Evolutionary conservation across 306 rosid species (phyloP), one percentile per base, ranked within the genome.

Genomic region (Malus sieversii): DNA sequence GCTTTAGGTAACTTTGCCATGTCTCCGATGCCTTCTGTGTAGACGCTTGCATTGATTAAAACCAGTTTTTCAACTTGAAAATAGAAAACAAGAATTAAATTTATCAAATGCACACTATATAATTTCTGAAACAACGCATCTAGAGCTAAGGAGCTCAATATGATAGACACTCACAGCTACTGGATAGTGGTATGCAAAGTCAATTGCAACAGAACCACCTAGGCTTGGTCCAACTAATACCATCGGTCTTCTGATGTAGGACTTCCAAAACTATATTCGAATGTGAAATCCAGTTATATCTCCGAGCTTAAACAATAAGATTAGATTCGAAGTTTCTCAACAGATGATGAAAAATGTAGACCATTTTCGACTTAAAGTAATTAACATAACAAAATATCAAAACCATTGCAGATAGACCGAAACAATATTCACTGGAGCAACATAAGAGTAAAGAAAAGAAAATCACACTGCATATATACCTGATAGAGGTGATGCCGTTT

Each of bases 141-240:
- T 30, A 7, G 19, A 27, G 71, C 22, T 11, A 66, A 38, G 33
- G 44, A 71, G 35, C 30, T 52, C 19, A 63, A 71, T 35, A 70
- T 1, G 25, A 18, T 16, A 38, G 44, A 74, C n/a, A 85, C 97
- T 71, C 88, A 95, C 97, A 82, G 97, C 97, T 85, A 84, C 89
- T 3, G 99, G 99, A 90, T 90, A 82, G 71, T 85, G 84, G 78
- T 79, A 91, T 1, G 93, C 90, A 86, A 95, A 92, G 81, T 95
- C 97, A 81, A 95, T 78, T 75, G 97, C 99, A 83, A 95, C 91
- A 22, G 99, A 96, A 76, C 96, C 93, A 70, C 97, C 97, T 22
- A 95, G 97, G 89, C 97, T 95, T 78, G 99, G 97, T 79, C 99
- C 99, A 75, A 95, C 96, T 84, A 95, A 82, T 79, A 92, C 82